Base-by-base conservation (phyloP, 1,139 yeast genomes). In the Yamadazyma kanchanaburiensis region DNA sequence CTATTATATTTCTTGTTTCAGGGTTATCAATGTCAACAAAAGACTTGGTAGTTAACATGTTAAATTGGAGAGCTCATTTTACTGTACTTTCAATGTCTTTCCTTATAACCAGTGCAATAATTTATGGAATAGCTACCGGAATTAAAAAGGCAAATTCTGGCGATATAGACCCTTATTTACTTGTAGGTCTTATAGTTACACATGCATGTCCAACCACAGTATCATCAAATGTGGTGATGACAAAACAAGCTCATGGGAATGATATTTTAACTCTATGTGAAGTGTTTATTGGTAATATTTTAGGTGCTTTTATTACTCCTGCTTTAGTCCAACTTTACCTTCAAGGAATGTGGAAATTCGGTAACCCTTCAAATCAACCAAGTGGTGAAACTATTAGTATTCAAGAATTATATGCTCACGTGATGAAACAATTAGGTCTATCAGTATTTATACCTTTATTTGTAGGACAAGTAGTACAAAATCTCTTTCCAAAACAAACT, bases 201-300 rank as follows among this genome's bases (percentile, higher is more conserved):
- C 85, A 85, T 27, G 74, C 91, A 4, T 85, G 94, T 53, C 96
- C 96, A 22, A 88, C 96, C 10, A 87, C 96, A 0, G 94, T 87
- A 12, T 78, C 91, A 0, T 87, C 89, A 4, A 87, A 87, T 52
- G 95, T 87, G 27, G 89, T 87, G 16, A 86, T 87, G 95, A 87
- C 96, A n/a, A 73, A 74, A 32, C 70, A 69, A 34, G 89, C 94
- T 0, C 79, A 80, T 44, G 95, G 95, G 5, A 85, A 86, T 53
- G 89, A 78, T 39, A 61, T 84, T 15, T 60, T 87, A 33, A 81
- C 95, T 14, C 62, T 86, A 10, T 81, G 94, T 54, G 95, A 86
- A 51, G 95, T 87, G 13, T 77, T 86, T 35, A 70, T 87, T 25
- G 96, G 95, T 2, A 87, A 88, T 49, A 51, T 87, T 27, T 51